Evolutionary conservation across 352 stramenopile species (phyloP), one percentile per base, ranked within the genome.

Genomic region (Pythium aristosporum): DNA sequence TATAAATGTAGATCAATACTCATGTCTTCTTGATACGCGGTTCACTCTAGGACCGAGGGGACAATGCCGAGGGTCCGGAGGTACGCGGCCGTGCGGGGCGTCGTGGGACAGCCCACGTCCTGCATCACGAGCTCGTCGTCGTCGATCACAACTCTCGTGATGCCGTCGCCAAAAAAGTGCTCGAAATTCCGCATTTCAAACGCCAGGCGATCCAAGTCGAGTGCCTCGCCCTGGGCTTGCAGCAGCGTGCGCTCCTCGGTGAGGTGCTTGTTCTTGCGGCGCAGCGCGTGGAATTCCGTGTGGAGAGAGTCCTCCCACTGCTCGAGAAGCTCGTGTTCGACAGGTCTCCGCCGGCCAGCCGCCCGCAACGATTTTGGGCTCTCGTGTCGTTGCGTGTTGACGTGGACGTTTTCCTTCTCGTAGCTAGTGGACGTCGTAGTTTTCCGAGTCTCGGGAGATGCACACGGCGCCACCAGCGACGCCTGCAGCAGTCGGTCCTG

Each of bases 401-500:
- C 18, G 53, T 71, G 57, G 28, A 67, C 34, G 30, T 71, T 71
- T 20, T 71, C 65, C 55, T 72, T 72, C 15, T 68, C 59, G 50
- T 41, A 15, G 30, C 2, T n/a, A 4, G 28, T 34, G 18, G 36
- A 32, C 12, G 37, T 11, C 23, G 25, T 58, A 30, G 20, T 34
- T 57, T 42, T 21, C 8, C 10, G 32, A 0, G 9, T 63, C 46
- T 46, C 5, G 39, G 25, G 18, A n/a, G 51, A 43, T 23, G 32
- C 20, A 7, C 39, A n/a, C 11, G 48, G 25, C 3, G 37, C 15
- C 2, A 69, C 3, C 46, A 92, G 46, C 11, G 81, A 85, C 13
- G 81, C 83, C 71, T 92, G 83, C 36, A 92, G 61, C 28, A 92
- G 64, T 50, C 86, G 74, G 49, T 92, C 81, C 61, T 92, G 83